These are phyloP conservation scores for Gaeumannomyces tritici DNA, from an alignment of 2,329 filamentous ascomycete genomes.

Conservation along the genomic window DNA sequence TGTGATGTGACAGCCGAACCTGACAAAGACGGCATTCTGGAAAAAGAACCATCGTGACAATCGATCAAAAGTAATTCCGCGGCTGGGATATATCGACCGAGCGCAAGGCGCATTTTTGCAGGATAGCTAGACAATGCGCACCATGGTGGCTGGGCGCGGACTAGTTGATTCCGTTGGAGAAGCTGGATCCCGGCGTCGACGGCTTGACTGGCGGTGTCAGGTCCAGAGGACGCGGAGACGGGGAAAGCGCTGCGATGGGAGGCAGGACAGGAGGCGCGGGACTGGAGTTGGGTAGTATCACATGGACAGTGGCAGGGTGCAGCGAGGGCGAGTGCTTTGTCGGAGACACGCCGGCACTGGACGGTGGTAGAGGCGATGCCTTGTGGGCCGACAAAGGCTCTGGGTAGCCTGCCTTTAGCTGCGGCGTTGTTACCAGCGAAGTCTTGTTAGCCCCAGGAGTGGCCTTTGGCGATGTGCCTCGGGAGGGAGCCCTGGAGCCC, in stretches of 20 bases:
- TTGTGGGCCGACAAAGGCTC: conserved; percentile 17
- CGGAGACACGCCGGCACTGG: conserved; percentile 38
- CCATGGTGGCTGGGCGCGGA: neutral
- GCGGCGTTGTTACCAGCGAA: neutral
- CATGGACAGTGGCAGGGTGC: conserved; percentile 17
- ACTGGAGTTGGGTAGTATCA: conserved; percentile 17
- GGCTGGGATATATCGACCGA: neutral
- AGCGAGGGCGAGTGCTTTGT: conserved; percentile 40
- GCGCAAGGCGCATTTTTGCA: neutral
- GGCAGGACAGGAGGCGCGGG: conserved; percentile 40
- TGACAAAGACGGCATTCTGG: neutral
- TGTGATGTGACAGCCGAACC: neutral
- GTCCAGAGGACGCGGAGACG: conserved; percentile 46
- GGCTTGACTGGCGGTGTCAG: conserved; percentile 51
- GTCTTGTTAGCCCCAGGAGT: neutral
- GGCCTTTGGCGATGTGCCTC: neutral
- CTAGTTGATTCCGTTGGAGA: neutral
- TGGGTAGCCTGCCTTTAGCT: conserved; percentile 8
- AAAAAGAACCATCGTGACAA: neutral
- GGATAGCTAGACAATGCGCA: neutral
- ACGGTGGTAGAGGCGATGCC: conserved; percentile 31
- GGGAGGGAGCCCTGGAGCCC: neutral
- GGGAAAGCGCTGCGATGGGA: conserved; percentile 46
- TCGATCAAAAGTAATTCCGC: neutral
- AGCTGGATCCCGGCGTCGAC: conserved; percentile 4